phyloP scores from a whole-genome alignment of 495 filamentous ascomycete species.

The Chaetomium cochliodes region DNA sequence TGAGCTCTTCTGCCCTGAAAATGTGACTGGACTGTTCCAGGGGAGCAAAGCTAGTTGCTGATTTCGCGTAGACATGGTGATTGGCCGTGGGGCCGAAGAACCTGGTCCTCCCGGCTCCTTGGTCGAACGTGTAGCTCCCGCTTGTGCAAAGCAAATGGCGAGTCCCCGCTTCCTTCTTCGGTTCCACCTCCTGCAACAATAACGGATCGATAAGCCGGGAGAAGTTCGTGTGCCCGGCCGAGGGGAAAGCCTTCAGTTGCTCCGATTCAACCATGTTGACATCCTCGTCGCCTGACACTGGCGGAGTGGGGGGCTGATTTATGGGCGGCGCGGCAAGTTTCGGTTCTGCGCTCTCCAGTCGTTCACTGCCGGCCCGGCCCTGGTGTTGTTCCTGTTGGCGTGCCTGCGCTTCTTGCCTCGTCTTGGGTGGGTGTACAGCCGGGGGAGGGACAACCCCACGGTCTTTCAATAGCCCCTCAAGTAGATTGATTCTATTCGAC shows the following conservation, averaged over 20 bases:
- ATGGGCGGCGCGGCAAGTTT: background rate
- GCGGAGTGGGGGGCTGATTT: conserved; percentile 32
- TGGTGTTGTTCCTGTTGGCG: conserved; percentile 18
- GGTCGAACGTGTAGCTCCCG: conserved; percentile 48
- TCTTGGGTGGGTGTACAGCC: conserved; percentile 54
- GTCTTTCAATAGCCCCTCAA: conserved; percentile 52
- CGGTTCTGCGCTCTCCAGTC: conserved; percentile 18
- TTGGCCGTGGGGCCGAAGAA: conserved; percentile 53
- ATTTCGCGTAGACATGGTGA: conserved; percentile 36
- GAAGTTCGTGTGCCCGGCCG: conserved; percentile 15
- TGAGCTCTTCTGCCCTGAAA: conserved; percentile 46
- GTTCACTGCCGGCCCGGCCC: conserved; percentile 1
- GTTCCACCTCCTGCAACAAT: conserved; percentile 32
- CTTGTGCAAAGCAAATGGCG: conserved; percentile 44
- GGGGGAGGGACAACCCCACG: conserved; percentile 49
- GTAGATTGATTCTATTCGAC: conserved; percentile 49
- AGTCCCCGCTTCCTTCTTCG: conserved; percentile 44
- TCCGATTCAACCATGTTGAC: conserved; percentile 23
- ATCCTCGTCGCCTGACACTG: conserved; percentile 35
- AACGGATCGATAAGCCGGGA: conserved; percentile 31
- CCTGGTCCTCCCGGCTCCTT: conserved; percentile 42
- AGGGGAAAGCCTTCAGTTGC: conserved; percentile 6
- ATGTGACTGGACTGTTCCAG: conserved; percentile 38
- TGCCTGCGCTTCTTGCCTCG: conserved; percentile 40
- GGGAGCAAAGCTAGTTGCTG: conserved; percentile 17